phyloP scores from a whole-genome alignment of 2,329 filamentous ascomycete species.

The Penicillium sp. region DNA sequence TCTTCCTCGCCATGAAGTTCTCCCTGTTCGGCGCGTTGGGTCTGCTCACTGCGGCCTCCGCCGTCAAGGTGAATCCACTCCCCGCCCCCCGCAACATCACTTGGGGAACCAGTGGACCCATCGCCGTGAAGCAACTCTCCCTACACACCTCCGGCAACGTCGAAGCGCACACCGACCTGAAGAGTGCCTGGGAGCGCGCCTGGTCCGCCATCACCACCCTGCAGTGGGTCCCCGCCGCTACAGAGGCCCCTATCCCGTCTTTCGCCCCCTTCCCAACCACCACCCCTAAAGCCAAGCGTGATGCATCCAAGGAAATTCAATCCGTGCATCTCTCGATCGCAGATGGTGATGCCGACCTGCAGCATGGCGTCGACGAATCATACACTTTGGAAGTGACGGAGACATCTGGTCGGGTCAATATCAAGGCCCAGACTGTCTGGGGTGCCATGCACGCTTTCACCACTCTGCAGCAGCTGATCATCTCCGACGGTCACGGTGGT shows the following conservation, averaged over 20 bases:
- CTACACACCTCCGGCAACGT: conserved; percentile 41
- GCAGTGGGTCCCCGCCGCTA: conserved; percentile 59
- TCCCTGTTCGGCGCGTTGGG: conserved; percentile 31
- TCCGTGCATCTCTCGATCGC: conserved; percentile 52
- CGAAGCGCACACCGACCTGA: conserved; percentile 39
- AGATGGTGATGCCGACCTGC: conserved; percentile 52
- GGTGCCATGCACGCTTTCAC: conserved; percentile 61
- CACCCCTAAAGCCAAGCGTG: conserved; percentile 37
- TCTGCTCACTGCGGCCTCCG: conserved; percentile 44
- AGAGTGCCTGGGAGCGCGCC: conserved; percentile 56
- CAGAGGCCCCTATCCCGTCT: conserved; percentile 55
- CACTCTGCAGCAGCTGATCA: conserved; percentile 61
- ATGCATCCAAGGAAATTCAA: conserved; percentile 36
- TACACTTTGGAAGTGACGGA: conserved; percentile 54
- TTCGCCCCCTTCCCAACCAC: conserved; percentile 58
- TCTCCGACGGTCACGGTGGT: conserved; percentile 50
- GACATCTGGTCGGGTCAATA: conserved; percentile 47
- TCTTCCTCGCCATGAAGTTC: conserved; percentile 32
- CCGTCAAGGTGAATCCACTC: conserved; percentile 58
- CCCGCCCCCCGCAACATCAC: conserved; percentile 58
- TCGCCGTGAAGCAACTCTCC: conserved; percentile 44
- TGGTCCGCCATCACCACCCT: conserved; percentile 53
- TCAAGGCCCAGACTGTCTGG: conserved; percentile 57
- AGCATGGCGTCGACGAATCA: conserved; percentile 63
- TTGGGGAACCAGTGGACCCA: conserved; percentile 58